Base-by-base conservation (phyloP, 106 monocot species). In the Phalaenopsis equestris region DNA sequence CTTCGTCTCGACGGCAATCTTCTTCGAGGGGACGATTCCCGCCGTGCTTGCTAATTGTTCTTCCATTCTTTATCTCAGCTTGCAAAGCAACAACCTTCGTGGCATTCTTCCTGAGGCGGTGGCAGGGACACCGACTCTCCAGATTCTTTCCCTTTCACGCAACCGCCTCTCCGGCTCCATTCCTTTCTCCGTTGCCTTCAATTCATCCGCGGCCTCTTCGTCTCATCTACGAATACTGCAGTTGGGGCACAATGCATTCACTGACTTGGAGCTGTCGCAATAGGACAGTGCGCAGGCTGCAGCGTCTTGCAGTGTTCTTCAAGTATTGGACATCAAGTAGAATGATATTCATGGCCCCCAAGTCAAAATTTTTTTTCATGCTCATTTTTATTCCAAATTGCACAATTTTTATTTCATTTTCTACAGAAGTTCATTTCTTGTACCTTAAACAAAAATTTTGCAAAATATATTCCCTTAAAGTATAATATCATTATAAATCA, bases 1-100 rank as follows among this genome's bases (percentile, higher is more conserved):
- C 87, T 92, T 4, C 89, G 82, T 83, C 85, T 92, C 23, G 91
- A 92, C 81, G 85, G 86, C 77, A 92, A 92, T 83, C 79, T 75
- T 38, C 87, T 92, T n/a, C 74, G 86, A 89, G 72, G 91, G 91
- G 0, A 81, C 91, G 36, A 81, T 92, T 42, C 91, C 91, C 8
- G 79, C 91, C 30, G 83, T 77, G 45, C 80, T 91, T 45, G 80
- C 91, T 72, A 89, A 91, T 83, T 91, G 91, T 79, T 85, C 91
- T 14, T 72, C 91, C 58, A 80, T 92, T 41, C 68, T 87, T 23
- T 89, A 86, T 76, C 85, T 92, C 45, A 87, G 91, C 70, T 42
- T 89, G 4, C 85, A 87, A 75, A 87, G 87, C 14, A 92, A 92
- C 73, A 41, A 55, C 21, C 83, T 92, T 56, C 85, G 86, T 36